Evolutionary conservation across 1,284 basidiomycete species (phyloP), one percentile per base, ranked within the genome.

Genomic region (Fomitopsis pinicola): DNA sequence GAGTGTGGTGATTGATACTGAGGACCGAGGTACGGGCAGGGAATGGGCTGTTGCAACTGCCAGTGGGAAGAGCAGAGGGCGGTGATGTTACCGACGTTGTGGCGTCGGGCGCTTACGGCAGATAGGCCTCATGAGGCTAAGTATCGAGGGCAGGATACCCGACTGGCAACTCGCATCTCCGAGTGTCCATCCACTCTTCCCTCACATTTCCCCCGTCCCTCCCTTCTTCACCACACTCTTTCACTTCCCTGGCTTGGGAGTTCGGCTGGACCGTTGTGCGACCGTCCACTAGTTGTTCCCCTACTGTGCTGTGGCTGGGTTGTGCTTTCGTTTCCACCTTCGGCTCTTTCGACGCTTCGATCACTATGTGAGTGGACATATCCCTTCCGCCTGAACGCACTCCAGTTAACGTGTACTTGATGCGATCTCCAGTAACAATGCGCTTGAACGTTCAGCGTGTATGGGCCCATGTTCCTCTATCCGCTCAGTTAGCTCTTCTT

Each of bases 201-300:
- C 59, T 50, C 58, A 62, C 63, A 61, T 55, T 44, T 50, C 61
- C 60, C 65, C 59, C 67, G 59, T 63, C 66, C 62, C 59, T 61
- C 56, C 62, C 63, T 69, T 65, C 63, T 61, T 65, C 61, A 66
- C 59, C 62, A 66, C 62, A 59, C 62, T 56, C 65, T 64, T 71
- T 65, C 64, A 71, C 67, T 72, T 69, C 62, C 68, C 67, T 68
- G 62, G 62, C 67, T 61, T 69, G 66, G 68, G 74, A 71, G 67
- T 70, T 72, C 79, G 82, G 84, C 85, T 77, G 84, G 82, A 72
- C 84, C 82, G 74, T 73, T 68, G 63, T 71, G 69, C 70, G 67
- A 67, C 62, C 63, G 65, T 66, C 62, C 58, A 59, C 59, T 65
- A 68, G 69, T 70, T 69, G 53, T 71, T 63, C 62, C 66, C 60